These are phyloP conservation scores for Neofusicoccum ribis DNA, from an alignment of 2,329 filamentous ascomycete species.

Conservation along the genomic window DNA sequence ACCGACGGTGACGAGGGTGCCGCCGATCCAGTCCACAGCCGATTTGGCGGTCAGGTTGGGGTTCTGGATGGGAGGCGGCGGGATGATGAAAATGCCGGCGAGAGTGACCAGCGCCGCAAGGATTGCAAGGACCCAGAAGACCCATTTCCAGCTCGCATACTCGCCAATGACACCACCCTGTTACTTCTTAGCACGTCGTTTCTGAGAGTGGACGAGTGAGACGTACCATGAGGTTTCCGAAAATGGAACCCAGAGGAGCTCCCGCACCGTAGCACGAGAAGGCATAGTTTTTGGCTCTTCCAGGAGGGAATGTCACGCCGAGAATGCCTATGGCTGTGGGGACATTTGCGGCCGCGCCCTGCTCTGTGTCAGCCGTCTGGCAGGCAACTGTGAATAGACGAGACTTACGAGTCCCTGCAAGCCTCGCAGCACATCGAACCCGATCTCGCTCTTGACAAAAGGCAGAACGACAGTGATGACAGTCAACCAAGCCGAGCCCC, in stretches of 20 bases:
- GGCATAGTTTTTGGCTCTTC: slow-evolving; percentile 67
- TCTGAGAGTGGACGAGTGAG: slow-evolving; percentile 5
- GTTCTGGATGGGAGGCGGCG: slow-evolving; percentile 42
- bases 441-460: slow-evolving; percentile 65
- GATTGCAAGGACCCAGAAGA: slow-evolving; percentile 63
- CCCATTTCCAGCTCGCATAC: slow-evolving; percentile 65
- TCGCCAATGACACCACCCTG: slow-evolving; percentile 59
- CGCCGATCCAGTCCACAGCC: slow-evolving; percentile 66
- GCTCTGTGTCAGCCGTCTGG: slow-evolving; percentile 16
- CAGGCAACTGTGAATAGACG: neutral
- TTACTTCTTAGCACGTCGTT: neutral
- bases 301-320: slow-evolving; percentile 64
- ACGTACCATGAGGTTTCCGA: slow-evolving; percentile 58
- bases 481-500: slow-evolving; percentile 62
- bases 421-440: slow-evolving; percentile 63
- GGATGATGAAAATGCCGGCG: slow-evolving; percentile 59
- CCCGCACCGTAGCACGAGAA: slow-evolving; percentile 65
- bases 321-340: slow-evolving; percentile 69
- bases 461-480: slow-evolving; percentile 58
- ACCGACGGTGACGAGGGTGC: slow-evolving; percentile 58
- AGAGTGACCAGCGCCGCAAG: slow-evolving; percentile 57
- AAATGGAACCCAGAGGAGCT: slow-evolving; percentile 61
- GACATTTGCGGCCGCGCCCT: slow-evolving; percentile 66
- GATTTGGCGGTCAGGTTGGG: slow-evolving; percentile 35
- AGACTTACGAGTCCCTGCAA: slow-evolving; percentile 59